A percentile compares a stretch with the other conserved stretches of the same genome.
These are phyloP conservation scores for Kodamaea kaohsiungensis DNA, from an alignment of 805 yeast species.

Conservation along the genomic window DNA sequence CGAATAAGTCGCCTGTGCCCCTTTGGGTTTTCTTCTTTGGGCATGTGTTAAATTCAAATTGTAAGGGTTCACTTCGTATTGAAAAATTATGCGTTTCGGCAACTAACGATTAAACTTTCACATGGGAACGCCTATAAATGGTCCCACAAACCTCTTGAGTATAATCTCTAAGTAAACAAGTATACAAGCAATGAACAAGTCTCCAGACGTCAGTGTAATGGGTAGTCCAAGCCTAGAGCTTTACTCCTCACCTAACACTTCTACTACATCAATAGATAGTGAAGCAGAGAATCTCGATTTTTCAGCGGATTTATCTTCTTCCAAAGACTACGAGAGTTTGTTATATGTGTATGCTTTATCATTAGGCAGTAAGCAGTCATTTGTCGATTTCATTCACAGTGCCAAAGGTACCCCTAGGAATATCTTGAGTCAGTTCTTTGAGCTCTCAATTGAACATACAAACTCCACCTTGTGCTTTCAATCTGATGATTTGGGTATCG, in stretches of 20 bases:
- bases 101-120: neutral
- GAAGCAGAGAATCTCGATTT: constrained; percentile 1
- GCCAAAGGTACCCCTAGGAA: constrained; percentile 8
- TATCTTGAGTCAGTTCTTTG: constrained; percentile 7
- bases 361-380: constrained; percentile 4
- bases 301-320: neutral
- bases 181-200: neutral
- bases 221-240: constrained; percentile 4
- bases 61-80: neutral
- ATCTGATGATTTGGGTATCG: neutral
- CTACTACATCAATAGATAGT: constrained; percentile 8
- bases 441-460: neutral
- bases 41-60: neutral
- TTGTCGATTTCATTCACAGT: constrained; percentile 6
- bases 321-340: constrained; percentile 7
- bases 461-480: neutral
- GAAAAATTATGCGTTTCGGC: neutral
- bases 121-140: neutral
- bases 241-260: constrained; percentile 8
- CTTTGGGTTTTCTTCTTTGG: neutral
- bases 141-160: neutral
- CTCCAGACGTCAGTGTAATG: constrained; percentile 1
- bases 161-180: neutral
- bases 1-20: neutral
- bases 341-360: constrained; percentile 5